Base-by-base conservation (phyloP, 441 rosid species). In the Adansonia gregorii region DNA sequence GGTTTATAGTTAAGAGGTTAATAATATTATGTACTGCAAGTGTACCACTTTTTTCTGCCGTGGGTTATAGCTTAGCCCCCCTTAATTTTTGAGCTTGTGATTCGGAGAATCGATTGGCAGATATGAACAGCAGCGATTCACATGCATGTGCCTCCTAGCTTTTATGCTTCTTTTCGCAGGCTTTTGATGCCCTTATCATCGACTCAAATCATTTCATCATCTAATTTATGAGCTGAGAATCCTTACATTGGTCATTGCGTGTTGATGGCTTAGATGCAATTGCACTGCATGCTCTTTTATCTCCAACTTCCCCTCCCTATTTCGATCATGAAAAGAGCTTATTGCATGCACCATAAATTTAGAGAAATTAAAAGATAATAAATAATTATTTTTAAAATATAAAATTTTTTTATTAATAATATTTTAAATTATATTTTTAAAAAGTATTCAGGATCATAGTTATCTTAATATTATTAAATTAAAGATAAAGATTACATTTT, bases 41-140 rank as follows among this genome's bases (percentile, higher is more conserved):
- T 8, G 83, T 79, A 77, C 80, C 67, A 15, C 73, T 72, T 58
- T 46, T 77, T 67, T 81, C 72, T 46, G 67, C 31, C 22, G 17
- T 35, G 8, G 66, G 17, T 75, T 75, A 55, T 51, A n/a, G 27
- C 6, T 67, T 64, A n/a, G 27, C 14, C n/a, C 79, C 35, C 49
- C 78, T 72, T 77, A 51, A 78, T 19, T 56, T 52, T 67, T 49
- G 75, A 68, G 55, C 15, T 35, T 9, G 41, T 35, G 54, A 20
- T 35, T 48, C 24, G 4, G 35, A 39, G 73, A 69, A 69, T 58
- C 24, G 5, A 41, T n/a, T 55, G 48, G 58, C 78, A 71, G 78
- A 73, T 19, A 49, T 4, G 27, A 15, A 76, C 39, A 35, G 39
- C 76, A 80, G 73, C 24, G 9, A 68, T 39, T 79, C 75, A 75